Base-by-base conservation (phyloP, 1,284 basidiomycete species). In the Tilletia setariae region DNA sequence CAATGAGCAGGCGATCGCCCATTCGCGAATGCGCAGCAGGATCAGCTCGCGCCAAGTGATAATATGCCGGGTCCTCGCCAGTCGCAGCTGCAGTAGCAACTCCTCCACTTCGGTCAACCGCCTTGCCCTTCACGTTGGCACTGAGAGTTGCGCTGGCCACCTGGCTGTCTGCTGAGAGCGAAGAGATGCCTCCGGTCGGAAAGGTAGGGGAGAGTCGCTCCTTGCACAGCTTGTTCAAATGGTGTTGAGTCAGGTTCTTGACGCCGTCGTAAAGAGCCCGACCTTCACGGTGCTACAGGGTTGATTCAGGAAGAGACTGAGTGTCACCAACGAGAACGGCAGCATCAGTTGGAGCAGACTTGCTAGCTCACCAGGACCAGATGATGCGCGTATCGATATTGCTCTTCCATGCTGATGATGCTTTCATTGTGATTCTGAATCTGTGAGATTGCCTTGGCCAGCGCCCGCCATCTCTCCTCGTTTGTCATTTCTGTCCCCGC, bases 391-490 rank as follows among this genome's bases (percentile, higher is more conserved):
- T 78, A 78, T 23, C 77, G 71, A 51, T 96, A 94, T 79, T 95
- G 94, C 84, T 97, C 95, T 83, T 98, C 96, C 79, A 94, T 98
- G 16, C 93, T 96, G 35, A 99, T 88, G 79, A 90, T 90, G 67
- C 89, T 89, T 7, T 93, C 93, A 83, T 96, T 92, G 84, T 96
- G 93, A 76, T 93, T 91, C 83, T 96, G 93, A 68, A 99, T 98
- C 85, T 97, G 92, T 68, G 89, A 87, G 76, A 99, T 94, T 74
- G 97, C 97, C 67, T 86, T 85, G 21, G 90, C 87, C 16, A 96
- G 85, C 73, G 88, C 87, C 23, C 86, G 79, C 91, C 93, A 94
- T 77, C 80, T 79, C 21, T 81, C 79, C 21, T 79, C 74, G 56
- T 74, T 68, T 0, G 77, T 70, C 51, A 81, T 59, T 4, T 76